Evolutionary conservation across 495 filamentous ascomycete genomes (phyloP).

Genomic region (Thozetella sp.): DNA sequence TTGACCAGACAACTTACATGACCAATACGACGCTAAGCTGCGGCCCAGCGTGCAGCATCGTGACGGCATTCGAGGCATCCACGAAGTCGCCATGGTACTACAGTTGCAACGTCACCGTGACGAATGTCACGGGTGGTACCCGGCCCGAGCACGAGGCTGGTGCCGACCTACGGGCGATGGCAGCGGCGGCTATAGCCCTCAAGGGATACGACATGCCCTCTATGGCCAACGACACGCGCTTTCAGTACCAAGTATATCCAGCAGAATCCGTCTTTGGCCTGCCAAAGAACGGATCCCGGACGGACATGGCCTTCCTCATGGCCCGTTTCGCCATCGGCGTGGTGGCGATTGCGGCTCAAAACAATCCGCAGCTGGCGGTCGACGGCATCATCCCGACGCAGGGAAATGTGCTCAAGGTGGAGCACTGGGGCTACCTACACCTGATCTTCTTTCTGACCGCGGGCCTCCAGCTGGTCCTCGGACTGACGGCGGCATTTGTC

Average conservation of each 20-base stretch:
- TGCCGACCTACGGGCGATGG: neutral
- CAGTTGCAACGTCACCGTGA: constrained; percentile 3
- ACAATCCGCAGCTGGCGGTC: neutral
- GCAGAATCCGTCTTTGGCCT: neutral
- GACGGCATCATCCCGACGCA: neutral
- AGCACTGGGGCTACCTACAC: neutral
- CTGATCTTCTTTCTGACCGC: neutral
- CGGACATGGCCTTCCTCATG: neutral
- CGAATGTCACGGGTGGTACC: neutral
- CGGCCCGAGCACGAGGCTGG: neutral
- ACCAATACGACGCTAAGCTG: neutral
- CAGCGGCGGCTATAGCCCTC: constrained; percentile 1
- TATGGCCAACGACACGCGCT: neutral
- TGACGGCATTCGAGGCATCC: neutral
- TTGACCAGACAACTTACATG: neutral
- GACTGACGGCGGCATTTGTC: neutral
- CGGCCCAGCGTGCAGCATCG: neutral
- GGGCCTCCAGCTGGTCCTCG: neutral
- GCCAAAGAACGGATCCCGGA: neutral
- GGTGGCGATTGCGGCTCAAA: neutral
- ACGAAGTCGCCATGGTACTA: constrained; percentile 2
- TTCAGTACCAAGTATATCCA: neutral
- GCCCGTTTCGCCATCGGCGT: constrained; percentile 5
- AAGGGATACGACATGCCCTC: neutral
- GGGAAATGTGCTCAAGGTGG: neutral